Base-by-base conservation (phyloP, 352 stramenopile genomes). In the Globisporangium takayamanum region DNA sequence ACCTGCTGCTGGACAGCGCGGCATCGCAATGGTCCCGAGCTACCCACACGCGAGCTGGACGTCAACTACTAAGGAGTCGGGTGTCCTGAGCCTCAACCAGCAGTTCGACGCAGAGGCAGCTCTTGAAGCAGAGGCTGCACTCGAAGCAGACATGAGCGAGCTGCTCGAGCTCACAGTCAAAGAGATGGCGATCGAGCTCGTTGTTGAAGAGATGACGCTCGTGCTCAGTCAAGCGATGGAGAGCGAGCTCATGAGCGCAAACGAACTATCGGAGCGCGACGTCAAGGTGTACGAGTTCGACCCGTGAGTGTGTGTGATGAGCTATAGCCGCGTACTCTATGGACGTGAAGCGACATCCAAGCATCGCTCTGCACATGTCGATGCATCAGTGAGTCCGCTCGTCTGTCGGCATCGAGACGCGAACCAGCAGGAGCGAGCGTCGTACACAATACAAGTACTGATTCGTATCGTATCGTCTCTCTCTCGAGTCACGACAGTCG, bases 11-110 rank as follows among this genome's bases (percentile, higher is more conserved):
- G 66, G 66, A 2, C 63, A 73, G 44, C 68, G 66, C 42, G 66
- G 66, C 25, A 62, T 73, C 36, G 63, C 66, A 22, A 70, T 73
- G 66, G 58, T 60, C 5, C 58, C 66, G 15, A 73, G 63, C 48
- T 73, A 68, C 51, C 66, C 66, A 37, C 55, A 62, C 10, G 66
- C 66, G 5, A 41, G 41, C 4, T 60, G 68, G 44, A 49, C 44
- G 44, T 25, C 44, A 14, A 7, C 44, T 2, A 28, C 44, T 25
- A n/a, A 22, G 5, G 44, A 5, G 30, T 37, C 33, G 33, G 10
- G 11, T 39, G 33, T 39, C 33, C 25, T 8, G 5, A 53, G 39
- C 22, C 41, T 47, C 15, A 47, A 45, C 15, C 33, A 37, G 7
- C 10, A 42, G 16, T 5, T n/a, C 5, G 15, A 51, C 15, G 7